Conservation (phyloP, 1,139 yeast genomes). For the Yamadazyma songkhlaensis region DNA sequence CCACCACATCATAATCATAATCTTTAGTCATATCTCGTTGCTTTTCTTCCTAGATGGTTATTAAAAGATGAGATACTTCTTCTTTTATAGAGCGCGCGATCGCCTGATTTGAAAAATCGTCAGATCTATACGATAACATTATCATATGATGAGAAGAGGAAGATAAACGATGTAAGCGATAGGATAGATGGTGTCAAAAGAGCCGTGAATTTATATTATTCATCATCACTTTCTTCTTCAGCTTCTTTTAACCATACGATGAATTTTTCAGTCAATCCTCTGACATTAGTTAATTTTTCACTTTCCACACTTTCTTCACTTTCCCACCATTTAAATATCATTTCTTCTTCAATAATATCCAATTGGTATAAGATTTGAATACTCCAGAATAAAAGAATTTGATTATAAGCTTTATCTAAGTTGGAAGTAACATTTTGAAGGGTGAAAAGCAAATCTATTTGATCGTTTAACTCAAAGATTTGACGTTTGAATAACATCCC, state of each 20-base stretch:
- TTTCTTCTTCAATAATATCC: slow-evolving; percentile 81
- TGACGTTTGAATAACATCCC: slow-evolving; percentile 75
- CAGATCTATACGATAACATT: no score
- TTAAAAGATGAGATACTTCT: background rate
- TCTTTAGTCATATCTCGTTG: no score
- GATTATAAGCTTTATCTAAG: slow-evolving; percentile 32
- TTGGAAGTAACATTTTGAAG: slow-evolving; percentile 49
- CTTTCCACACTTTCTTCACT: slow-evolving; percentile 38
- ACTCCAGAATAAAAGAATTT: slow-evolving; percentile 60
- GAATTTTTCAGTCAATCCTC: slow-evolving; percentile 65
- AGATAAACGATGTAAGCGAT: no score
- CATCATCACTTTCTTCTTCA: slow-evolving; percentile 72
- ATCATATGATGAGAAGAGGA: no score
- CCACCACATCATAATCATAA: slow-evolving; percentile 53
- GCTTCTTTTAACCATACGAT: slow-evolving; percentile 87
- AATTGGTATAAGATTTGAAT: slow-evolving; percentile 70
- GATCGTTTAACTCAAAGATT: slow-evolving; percentile 76
- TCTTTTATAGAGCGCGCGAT: no score
- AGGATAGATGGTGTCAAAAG: no score
- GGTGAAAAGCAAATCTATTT: slow-evolving; percentile 65
- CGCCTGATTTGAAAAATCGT: no score
- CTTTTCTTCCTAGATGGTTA: no score
- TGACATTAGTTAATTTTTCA: slow-evolving; percentile 44
- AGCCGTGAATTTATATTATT: background rate
- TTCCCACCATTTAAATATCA: slow-evolving; percentile 81